Percentiles rank a stretch among this genome's conserved stretches.
These are phyloP conservation scores for Colletotrichum noveboracense DNA, from an alignment of 2,329 filamentous ascomycete species.

Conservation along the genomic window DNA sequence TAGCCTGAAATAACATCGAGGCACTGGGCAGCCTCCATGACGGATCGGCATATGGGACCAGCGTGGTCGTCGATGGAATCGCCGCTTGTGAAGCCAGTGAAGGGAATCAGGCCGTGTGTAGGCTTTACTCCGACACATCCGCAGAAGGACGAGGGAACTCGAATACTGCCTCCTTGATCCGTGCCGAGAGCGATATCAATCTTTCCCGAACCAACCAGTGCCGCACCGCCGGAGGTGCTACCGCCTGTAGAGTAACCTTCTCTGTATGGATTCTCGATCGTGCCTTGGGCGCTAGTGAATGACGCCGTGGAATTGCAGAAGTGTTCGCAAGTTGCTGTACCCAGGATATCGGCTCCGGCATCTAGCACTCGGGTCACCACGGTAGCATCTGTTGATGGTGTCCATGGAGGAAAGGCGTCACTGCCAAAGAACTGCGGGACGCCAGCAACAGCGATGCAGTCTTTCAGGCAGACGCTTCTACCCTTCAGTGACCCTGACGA, in stretches of 20 bases:
- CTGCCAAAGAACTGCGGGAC: slow-evolving; percentile 60
- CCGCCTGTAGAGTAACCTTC: slow-evolving; percentile 54
- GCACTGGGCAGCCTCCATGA: slow-evolving; percentile 43
- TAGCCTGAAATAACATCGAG: slow-evolving; percentile 52
- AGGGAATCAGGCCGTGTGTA: slow-evolving; percentile 56
- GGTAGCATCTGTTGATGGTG: slow-evolving; percentile 56
- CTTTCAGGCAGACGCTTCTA: slow-evolving; percentile 57
- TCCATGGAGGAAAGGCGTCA: slow-evolving; percentile 54
- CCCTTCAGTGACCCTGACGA: slow-evolving; percentile 33
- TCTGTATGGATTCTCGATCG: slow-evolving; percentile 49
- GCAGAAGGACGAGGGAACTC: slow-evolving; percentile 46
- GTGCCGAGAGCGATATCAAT: slow-evolving; percentile 51
- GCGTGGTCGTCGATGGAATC: slow-evolving; percentile 57
- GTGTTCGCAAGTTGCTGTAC: slow-evolving; percentile 59
- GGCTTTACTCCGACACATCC: slow-evolving; percentile 55
- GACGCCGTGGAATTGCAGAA: slow-evolving; percentile 54
- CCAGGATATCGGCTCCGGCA: slow-evolving; percentile 53
- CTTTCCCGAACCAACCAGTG: slow-evolving; percentile 46
- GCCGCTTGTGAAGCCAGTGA: slow-evolving; percentile 51
- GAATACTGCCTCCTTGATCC: slow-evolving; percentile 53
- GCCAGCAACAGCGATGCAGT: slow-evolving; percentile 58
- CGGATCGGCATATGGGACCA: slow-evolving; percentile 46
- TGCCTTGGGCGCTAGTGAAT: slow-evolving; percentile 50
- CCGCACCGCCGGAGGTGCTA: slow-evolving; percentile 52
- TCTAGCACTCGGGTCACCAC: slow-evolving; percentile 56